Percentiles rank a stretch among this genome's conserved stretches.
phyloP scores from a whole-genome alignment of 306 rosid species.

The Macrotyloma uniflorum region DNA sequence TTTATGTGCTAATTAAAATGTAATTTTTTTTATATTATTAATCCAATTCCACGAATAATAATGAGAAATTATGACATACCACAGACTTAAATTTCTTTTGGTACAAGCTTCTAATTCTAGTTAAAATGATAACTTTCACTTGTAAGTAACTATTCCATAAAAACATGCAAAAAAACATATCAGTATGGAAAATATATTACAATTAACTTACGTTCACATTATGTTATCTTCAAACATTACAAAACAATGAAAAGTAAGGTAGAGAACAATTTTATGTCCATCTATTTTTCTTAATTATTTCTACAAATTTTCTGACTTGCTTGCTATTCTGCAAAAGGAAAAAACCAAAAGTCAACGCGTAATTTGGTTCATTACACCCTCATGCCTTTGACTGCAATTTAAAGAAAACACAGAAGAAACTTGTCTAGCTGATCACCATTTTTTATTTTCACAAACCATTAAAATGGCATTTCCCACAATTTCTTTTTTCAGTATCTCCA shows the following conservation, averaged over 20 bases:
- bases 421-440: background rate
- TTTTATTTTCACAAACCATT: background rate
- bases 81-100: background rate
- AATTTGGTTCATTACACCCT: background rate
- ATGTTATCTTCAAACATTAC: background rate
- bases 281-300: background rate
- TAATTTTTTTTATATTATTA: no score
- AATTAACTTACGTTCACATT: no score
- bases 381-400: slow-evolving; percentile 27
- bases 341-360: slow-evolving; percentile 29
- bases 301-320: slow-evolving; percentile 6
- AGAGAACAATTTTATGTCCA: background rate
- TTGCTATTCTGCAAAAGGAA: slow-evolving; percentile 16
- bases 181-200: no score
- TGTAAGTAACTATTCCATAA: background rate
- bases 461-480: background rate
- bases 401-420: slow-evolving; percentile 20
- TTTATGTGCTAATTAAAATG: no score
- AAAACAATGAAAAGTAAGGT: background rate
- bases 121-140: background rate
- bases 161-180: no score
- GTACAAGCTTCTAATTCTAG: background rate
- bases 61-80: background rate
- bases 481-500: background rate
- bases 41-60: slow-evolving; percentile 4